A percentile compares a stretch with the other conserved stretches of the same genome.
These are phyloP conservation scores for Borealophlyctis nickersoniae DNA, from an alignment of 192 early-diverging fungal genomes.

Conservation along the genomic window DNA sequence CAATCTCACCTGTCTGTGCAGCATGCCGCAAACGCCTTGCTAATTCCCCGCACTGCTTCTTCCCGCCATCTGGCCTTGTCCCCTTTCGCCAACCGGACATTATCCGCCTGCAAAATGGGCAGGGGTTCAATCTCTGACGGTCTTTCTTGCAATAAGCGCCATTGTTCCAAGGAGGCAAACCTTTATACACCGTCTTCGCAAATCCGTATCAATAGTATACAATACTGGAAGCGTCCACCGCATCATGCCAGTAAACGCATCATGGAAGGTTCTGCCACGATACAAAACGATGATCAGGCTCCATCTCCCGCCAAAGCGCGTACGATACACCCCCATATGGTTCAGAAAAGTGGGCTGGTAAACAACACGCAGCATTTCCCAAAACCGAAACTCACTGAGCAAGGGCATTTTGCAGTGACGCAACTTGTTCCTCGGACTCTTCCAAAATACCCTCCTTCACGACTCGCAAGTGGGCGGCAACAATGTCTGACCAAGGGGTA, in stretches of 20 bases:
- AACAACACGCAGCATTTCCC: too few relatives aligned
- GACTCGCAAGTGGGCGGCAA: slow-evolving; percentile 11
- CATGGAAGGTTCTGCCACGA: slow-evolving; percentile 44
- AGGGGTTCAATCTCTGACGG: too few relatives aligned
- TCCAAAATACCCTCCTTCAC: neutral
- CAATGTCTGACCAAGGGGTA: slow-evolving; percentile 11
- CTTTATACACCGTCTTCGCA: slow-evolving; percentile 47
- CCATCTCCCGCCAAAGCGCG: neutral
- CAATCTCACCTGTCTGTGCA: slow-evolving; percentile 74
- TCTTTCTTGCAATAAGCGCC: too few relatives aligned
- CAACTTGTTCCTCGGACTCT: slow-evolving; percentile 10
- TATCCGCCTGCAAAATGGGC: slow-evolving; percentile 63
- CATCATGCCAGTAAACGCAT: slow-evolving; percentile 40
- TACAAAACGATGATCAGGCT: too few relatives aligned
- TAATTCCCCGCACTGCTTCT: slow-evolving; percentile 79
- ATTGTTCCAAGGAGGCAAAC: too few relatives aligned
- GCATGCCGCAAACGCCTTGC: slow-evolving; percentile 85
- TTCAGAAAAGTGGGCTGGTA: too few relatives aligned
- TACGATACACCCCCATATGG: neutral
- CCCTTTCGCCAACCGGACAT: slow-evolving; percentile 29
- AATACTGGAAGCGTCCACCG: slow-evolving; percentile 64
- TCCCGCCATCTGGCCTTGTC: slow-evolving; percentile 66
- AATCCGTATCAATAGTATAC: slow-evolving; percentile 58
- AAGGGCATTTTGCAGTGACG: slow-evolving; percentile 24
- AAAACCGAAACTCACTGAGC: slow-evolving; percentile 30